phyloP scores from a whole-genome alignment of 306 rosid genomes.

The Quercus variabilis region DNA sequence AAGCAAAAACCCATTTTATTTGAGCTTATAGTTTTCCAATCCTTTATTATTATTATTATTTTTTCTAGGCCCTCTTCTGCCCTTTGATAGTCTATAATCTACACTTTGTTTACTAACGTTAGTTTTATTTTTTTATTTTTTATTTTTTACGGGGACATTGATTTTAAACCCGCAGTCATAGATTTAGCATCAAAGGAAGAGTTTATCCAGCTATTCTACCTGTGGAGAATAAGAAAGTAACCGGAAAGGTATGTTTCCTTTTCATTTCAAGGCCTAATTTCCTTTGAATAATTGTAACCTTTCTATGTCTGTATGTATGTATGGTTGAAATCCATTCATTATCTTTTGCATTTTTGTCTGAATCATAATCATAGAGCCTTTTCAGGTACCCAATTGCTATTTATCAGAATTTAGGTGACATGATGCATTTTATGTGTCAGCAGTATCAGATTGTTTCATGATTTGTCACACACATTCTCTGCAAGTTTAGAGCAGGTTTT shows the following conservation, averaged over 20 bases:
- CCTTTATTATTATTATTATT: neutral
- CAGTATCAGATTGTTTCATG: neutral
- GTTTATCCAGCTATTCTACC: conserved; percentile 94
- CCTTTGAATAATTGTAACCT: neutral
- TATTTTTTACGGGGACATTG: neutral
- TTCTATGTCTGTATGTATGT: neutral
- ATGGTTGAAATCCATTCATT: neutral
- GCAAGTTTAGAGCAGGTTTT: too few relatives aligned
- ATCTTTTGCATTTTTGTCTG: neutral
- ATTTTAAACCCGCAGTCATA: conserved; percentile 41
- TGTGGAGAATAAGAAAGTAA: conserved; percentile 41
- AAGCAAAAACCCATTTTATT: too few relatives aligned
- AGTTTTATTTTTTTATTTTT: neutral
- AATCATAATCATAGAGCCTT: neutral
- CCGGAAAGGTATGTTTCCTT: conserved; percentile 50
- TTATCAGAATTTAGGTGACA: neutral
- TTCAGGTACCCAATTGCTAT: neutral
- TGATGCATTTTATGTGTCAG: neutral
- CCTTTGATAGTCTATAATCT: neutral
- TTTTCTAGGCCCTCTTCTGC: neutral
- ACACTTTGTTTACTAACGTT: neutral
- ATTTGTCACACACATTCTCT: too few relatives aligned
- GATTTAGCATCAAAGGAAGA: conserved; percentile 81
- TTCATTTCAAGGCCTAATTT: neutral
- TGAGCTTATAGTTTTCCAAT: too few relatives aligned